Conservation (phyloP, 139 green algal genomes). For the Gonium pectorale region DNA sequence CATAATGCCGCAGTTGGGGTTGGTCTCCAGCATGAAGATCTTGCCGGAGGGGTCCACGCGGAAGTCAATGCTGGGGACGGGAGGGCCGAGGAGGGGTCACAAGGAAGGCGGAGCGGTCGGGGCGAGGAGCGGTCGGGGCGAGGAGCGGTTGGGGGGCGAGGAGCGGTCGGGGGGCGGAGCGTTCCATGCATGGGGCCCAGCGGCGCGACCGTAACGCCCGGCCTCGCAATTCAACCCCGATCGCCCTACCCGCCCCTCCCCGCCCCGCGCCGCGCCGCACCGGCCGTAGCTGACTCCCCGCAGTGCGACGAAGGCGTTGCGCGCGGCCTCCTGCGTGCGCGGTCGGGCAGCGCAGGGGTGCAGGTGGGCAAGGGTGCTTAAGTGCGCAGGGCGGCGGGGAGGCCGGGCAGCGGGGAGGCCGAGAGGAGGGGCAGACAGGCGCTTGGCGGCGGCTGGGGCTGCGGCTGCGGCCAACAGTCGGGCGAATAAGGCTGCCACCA, state of each 20-base stretch:
- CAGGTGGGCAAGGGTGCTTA: slow-evolving; percentile 22
- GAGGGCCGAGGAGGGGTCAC: not conserved
- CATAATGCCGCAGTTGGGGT: slow-evolving; percentile 54
- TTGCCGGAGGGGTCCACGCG: slow-evolving; percentile 11
- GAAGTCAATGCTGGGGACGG: slow-evolving; percentile 21
- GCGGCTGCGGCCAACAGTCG: not conserved
- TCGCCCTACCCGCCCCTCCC: too few relatives aligned
- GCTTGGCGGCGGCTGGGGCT: not conserved
- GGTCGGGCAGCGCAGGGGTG: not conserved
- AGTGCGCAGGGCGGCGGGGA: not conserved
- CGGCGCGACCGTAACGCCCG: too few relatives aligned
- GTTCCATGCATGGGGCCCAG: too few relatives aligned
- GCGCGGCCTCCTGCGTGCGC: not conserved
- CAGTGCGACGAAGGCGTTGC: slow-evolving; percentile 1
- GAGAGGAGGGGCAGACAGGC: not conserved
- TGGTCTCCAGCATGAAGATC: slow-evolving; percentile 56
- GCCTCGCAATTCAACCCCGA: too few relatives aligned
- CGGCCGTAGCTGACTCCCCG: slow-evolving; percentile 29
- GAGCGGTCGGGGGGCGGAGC: too few relatives aligned
- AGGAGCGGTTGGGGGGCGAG: too few relatives aligned
- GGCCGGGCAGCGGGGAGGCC: not conserved
- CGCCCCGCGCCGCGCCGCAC: too few relatives aligned
- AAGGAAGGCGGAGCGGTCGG: not conserved
- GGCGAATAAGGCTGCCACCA: not conserved
- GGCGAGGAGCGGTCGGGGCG: too few relatives aligned